Evolutionary conservation across 2,329 filamentous ascomycete species (phyloP), one percentile per base, ranked within the genome.

Genomic region (Neospermospora avenae): DNA sequence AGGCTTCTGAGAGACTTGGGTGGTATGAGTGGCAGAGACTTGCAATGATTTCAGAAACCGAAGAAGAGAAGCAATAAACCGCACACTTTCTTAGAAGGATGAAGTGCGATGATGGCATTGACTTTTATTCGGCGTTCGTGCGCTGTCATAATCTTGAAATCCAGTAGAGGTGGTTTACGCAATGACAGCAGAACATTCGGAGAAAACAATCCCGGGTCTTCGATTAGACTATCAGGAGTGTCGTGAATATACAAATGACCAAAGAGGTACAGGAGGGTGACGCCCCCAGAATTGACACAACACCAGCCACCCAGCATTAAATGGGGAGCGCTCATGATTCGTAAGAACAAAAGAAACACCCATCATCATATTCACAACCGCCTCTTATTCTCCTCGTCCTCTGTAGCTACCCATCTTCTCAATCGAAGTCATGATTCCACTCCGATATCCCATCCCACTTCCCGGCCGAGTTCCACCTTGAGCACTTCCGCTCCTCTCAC

Each of bases 361-460:
- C 48, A 51, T 7, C 8, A 35, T 44, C 41, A 22, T 14, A 4
- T 16, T 16, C 28, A 14, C 24, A 31, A 3, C 14, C 45, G 39
- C 31, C 41, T 54, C 53, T 52, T 31, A 61, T 51, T 69, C 68
- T 18, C 64, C 68, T 55, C 70, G 56, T 28, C 71, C 69, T 58
- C 68, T 71, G 66, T 84, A 79, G 68, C 80, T 86, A 10, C 91
- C 91, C 91, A 96, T 96, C 75, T 87, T 85, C 79, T 96, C 91
- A 73, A 96, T 95, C 18, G 89, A 91, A 68, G 82, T 89, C 87
- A 96, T 87, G 70, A 95, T 88, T 59, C 88, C 86, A 70, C 88
- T 90, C 69, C 90, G 75, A 64, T 73, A 70, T 8, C 76, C 76
- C 62, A 76, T 20, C 20, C 71, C 72, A 62, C 69, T 73, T 3